Conservation (phyloP, 2,329 filamentous ascomycete genomes). For the Scytalidium lignicola region DNA sequence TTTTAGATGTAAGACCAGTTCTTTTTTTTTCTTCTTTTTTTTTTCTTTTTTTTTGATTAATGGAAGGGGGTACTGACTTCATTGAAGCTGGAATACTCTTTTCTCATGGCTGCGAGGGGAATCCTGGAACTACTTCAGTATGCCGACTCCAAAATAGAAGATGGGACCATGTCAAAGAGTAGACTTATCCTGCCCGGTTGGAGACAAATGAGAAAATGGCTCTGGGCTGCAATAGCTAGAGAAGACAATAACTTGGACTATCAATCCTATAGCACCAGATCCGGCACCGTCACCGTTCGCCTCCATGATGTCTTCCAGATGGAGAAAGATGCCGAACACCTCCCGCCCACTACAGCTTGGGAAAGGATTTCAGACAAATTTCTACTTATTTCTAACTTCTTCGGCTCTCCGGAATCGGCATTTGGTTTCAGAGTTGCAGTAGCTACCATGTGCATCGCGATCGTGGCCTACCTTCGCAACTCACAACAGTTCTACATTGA, state of each 20-base stretch:
- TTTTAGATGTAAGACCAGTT: conserved; percentile 4
- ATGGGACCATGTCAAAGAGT: conserved; percentile 56
- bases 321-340: conserved; percentile 64
- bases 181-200: conserved; percentile 57
- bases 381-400: conserved; percentile 48
- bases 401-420: conserved; percentile 56
- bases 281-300: conserved; percentile 1
- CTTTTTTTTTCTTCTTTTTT: too few species aligned
- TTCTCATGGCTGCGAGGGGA: conserved; percentile 41
- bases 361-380: conserved; percentile 55
- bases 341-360: conserved; percentile 54
- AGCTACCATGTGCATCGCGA: conserved; percentile 65
- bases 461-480: conserved; percentile 55
- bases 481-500: conserved; percentile 62
- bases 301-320: conserved; percentile 1
- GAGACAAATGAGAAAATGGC: conserved; percentile 59
- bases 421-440: conserved; percentile 66
- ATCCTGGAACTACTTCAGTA: conserved; percentile 59
- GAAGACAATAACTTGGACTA: conserved; percentile 1
- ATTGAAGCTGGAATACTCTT: conserved; percentile 5
- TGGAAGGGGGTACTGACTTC: neutral
- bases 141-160: conserved; percentile 54
- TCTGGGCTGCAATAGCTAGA: conserved; percentile 19
- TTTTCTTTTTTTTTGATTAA: too few species aligned
- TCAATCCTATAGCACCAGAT: neutral